Base-by-base conservation (phyloP, 345 rosid genomes). In the Durio zibethinus region DNA sequence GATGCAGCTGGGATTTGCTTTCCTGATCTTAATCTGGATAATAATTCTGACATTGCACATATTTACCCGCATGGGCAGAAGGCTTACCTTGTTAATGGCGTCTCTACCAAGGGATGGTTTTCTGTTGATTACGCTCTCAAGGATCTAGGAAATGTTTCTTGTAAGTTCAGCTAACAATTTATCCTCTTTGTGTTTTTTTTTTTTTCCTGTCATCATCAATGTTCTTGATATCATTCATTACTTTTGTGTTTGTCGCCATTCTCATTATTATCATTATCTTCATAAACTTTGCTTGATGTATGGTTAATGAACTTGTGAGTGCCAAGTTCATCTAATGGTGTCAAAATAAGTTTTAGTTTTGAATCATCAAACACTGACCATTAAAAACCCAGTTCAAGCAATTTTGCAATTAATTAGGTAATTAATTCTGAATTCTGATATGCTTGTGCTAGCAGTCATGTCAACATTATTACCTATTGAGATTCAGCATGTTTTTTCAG, bases 1-100 rank as follows among this genome's bases (percentile, higher is more conserved):
- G 99, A 96, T 83, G 79, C 40, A 50, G 76, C 52, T 54, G 99
- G 98, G 33, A 87, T 96, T 83, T 96, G 99, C 76, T 82, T 85
- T 63, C 89, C 98, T 73, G 83, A 90, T 81, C 42, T 96, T 62
- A 83, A 23, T 36, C 86, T 96, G 74, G 62, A 82, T 2, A 90
- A 91, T 82, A 80, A 79, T 79, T 88, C 97, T 72, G 53, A 53
- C 73, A 80, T 91, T 40, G 3, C 31, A 0, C 0, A 0, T 11
- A 12, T 69, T 80, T 88, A 75, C 80, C 68, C 16, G 4, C 27
- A 57, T 33, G 83, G 53, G 50, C 9, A 12, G 1, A 84, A 29
- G 14, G 16, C 77, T 53, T 91, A 96, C 72, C 31, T 47, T 20
- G 85, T 96, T 74, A 83, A 96, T 79, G 99, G 98, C 4, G 79